A percentile compares a stretch with the other conserved stretches of the same genome.
These are phyloP conservation scores for Amaranthus cruentus DNA, from an alignment of 148 eudicot genomes.

Conservation along the genomic window DNA sequence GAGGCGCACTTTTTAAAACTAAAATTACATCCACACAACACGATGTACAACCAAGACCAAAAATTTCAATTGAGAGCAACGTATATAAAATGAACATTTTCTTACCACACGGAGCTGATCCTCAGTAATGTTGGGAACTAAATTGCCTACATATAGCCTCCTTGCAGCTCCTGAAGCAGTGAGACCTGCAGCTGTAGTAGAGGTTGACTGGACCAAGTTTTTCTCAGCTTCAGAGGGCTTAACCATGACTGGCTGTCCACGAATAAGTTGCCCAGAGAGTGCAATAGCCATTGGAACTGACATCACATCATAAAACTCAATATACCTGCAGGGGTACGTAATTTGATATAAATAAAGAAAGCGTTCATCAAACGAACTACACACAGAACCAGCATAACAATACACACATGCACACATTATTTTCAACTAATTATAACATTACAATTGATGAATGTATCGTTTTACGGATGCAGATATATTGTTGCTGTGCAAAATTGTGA, in stretches of 20 bases:
- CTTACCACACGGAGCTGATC: slow-evolving; percentile 86
- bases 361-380: neutral
- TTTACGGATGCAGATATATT: neutral
- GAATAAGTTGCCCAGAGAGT: slow-evolving; percentile 81
- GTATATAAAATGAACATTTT: neutral
- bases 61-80: neutral
- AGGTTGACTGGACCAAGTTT: slow-evolving; percentile 71
- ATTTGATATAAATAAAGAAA: neutral
- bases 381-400: neutral
- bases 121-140: slow-evolving; percentile 71
- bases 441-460: neutral
- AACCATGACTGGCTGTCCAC: slow-evolving; percentile 92
- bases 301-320: slow-evolving; percentile 88
- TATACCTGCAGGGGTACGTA: slow-evolving; percentile 45
- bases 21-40: too few relatives aligned
- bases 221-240: slow-evolving; percentile 98
- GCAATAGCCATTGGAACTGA: slow-evolving; percentile 99
- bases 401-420: neutral
- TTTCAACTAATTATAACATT: neutral
- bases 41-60: neutral
- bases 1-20: too few relatives aligned
- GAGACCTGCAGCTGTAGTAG: slow-evolving; percentile 45
- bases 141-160: slow-evolving; percentile 80
- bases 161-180: slow-evolving; percentile 68
- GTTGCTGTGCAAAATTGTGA: neutral